Percentiles rank a stretch among this genome's conserved stretches.
Conservation (phyloP, 2,329 filamentous ascomycete species). For the Penicillium sp. region DNA sequence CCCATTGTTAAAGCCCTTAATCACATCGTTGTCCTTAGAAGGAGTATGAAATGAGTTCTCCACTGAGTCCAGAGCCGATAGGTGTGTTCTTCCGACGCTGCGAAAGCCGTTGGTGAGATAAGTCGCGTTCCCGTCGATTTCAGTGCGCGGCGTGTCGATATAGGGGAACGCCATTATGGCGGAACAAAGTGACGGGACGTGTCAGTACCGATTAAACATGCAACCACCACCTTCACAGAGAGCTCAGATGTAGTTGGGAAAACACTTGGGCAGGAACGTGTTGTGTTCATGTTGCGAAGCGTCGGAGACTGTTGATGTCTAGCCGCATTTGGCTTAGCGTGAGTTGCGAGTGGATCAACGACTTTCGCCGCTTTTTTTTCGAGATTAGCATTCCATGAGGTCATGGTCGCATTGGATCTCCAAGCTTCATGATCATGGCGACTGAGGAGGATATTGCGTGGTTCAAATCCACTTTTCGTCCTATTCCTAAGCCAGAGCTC, state of each 20-base stretch:
- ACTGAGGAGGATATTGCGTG: slow-evolving; percentile 62
- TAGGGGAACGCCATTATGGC: slow-evolving; percentile 64
- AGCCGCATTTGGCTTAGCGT: slow-evolving; percentile 35
- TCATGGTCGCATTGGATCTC: slow-evolving; percentile 22
- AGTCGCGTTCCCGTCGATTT: slow-evolving; percentile 77
- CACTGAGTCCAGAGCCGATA: slow-evolving; percentile 70
- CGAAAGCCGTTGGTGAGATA: slow-evolving; percentile 70
- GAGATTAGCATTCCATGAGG: slow-evolving; percentile 32
- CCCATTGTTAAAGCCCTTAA: slow-evolving; percentile 72
- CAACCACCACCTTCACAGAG: slow-evolving; percentile 26
- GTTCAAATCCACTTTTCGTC: slow-evolving; percentile 65
- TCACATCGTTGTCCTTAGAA: slow-evolving; percentile 71
- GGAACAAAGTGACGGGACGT: slow-evolving; percentile 11
- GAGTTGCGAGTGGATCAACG: slow-evolving; percentile 22
- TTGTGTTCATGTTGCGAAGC: slow-evolving; percentile 32
- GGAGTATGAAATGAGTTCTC: slow-evolving; percentile 86
- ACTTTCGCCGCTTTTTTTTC: slow-evolving; percentile 27
- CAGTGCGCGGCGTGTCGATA: slow-evolving; percentile 82
- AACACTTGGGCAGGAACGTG: slow-evolving; percentile 28
- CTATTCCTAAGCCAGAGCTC: slow-evolving; percentile 64
- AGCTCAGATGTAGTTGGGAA: background rate
- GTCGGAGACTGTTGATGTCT: slow-evolving; percentile 44
- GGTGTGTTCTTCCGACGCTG: slow-evolving; percentile 42
- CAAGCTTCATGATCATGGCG: slow-evolving; percentile 32
- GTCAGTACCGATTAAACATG: slow-evolving; percentile 23